phyloP scores from a whole-genome alignment of 306 rosid species.

The Urtica urens region DNA sequence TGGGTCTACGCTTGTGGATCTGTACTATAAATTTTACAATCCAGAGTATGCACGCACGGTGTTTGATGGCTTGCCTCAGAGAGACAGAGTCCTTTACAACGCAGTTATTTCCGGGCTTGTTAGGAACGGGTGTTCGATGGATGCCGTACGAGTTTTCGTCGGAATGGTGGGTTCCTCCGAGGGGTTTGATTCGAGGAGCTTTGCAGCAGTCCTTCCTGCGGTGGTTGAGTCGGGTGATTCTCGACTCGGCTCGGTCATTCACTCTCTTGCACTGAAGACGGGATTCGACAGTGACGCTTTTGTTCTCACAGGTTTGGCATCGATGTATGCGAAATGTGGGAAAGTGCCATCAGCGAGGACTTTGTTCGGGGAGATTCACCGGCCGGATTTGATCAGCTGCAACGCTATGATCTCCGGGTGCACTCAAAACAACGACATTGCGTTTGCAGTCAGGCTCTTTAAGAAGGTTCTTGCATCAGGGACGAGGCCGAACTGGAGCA shows the following conservation, averaged over 20 bases:
- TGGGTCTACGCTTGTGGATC: constrained; percentile 54
- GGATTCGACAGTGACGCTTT: constrained; percentile 49
- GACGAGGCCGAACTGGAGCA: constrained; percentile 48
- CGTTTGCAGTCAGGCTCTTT: constrained; percentile 46
- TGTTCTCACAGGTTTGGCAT: constrained; percentile 71
- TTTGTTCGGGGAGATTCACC: constrained; percentile 44
- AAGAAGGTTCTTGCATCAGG: constrained; percentile 49
- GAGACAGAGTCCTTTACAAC: constrained; percentile 72
- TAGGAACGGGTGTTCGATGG: constrained; percentile 43
- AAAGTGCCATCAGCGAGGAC: constrained; percentile 37
- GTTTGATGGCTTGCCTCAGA: constrained; percentile 57
- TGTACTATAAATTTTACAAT: constrained; percentile 46
- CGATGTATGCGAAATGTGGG: constrained; percentile 70
- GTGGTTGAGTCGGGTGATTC: constrained; percentile 63
- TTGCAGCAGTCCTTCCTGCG: constrained; percentile 63
- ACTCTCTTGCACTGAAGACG: constrained; percentile 51
- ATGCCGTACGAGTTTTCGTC: constrained; percentile 29
- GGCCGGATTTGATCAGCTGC: constrained; percentile 59
- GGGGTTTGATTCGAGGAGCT: constrained; percentile 45
- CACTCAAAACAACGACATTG: constrained; percentile 50
- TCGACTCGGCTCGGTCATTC: constrained; percentile 52
- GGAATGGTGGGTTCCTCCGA: constrained; percentile 44
- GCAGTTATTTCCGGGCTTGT: constrained; percentile 67
- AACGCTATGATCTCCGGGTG: constrained; percentile 91
- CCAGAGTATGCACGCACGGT: constrained; percentile 57